These are phyloP conservation scores for Penicillium brasilianum DNA, from an alignment of 2,329 filamentous ascomycete genomes.

Conservation along the genomic window DNA sequence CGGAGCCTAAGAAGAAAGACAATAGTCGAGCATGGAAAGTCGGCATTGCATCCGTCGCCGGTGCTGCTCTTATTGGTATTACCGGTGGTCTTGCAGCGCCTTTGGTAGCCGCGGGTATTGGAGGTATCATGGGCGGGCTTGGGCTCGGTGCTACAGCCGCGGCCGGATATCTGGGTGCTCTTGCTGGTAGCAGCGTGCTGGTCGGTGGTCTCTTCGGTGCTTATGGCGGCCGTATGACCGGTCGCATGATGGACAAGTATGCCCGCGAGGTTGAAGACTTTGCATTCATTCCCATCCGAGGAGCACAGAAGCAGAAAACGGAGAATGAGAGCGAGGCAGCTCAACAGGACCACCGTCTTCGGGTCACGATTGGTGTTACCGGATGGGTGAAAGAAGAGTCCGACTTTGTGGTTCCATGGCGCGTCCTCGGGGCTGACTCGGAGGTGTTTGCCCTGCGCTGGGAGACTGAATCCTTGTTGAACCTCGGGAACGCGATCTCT, in stretches of 20 bases:
- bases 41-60: constrained; percentile 83
- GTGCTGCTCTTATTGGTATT: constrained; percentile 82
- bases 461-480: constrained; percentile 78
- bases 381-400: constrained; percentile 78
- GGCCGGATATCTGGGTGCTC: constrained; percentile 76
- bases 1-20: constrained; percentile 70
- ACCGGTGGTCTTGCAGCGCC: constrained; percentile 80
- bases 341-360: constrained; percentile 67
- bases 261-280: constrained; percentile 87
- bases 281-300: constrained; percentile 76
- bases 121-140: constrained; percentile 75
- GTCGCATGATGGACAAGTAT: constrained; percentile 87
- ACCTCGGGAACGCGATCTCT: constrained; percentile 77
- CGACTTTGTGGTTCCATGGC: constrained; percentile 79
- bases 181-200: constrained; percentile 78
- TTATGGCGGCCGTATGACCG: constrained; percentile 82
- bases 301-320: constrained; percentile 51
- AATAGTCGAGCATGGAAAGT: constrained; percentile 76
- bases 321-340: constrained; percentile 47
- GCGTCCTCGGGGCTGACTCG: constrained; percentile 70
- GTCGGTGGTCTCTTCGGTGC: constrained; percentile 89
- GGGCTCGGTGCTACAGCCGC: constrained; percentile 76
- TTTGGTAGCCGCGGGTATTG: constrained; percentile 77
- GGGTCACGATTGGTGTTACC: constrained; percentile 80
- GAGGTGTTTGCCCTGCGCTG: constrained; percentile 85